Conservation (phyloP, 441 rosid species). For the Populus hybrid region DNA sequence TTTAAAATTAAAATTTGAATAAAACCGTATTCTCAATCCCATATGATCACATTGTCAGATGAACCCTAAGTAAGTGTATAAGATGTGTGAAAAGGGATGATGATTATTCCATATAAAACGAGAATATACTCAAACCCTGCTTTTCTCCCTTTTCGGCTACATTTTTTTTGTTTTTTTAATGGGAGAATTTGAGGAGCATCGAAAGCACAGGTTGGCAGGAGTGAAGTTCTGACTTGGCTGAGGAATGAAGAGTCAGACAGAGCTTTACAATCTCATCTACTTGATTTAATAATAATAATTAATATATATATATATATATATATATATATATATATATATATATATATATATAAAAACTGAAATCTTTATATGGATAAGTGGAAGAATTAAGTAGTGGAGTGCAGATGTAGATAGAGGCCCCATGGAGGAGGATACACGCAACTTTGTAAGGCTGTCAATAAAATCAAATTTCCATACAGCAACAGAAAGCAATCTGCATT, state of each 20-base stretch:
- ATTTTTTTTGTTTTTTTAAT: too few species aligned
- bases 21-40: too few species aligned
- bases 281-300: background rate
- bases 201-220: slow-evolving; percentile 17
- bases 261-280: slow-evolving; percentile 15
- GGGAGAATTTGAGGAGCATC: background rate
- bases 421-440: background rate
- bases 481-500: background rate
- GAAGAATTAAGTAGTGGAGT: slow-evolving; percentile 27
- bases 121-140: too few species aligned
- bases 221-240: slow-evolving; percentile 27
- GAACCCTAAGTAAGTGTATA: too few species aligned
- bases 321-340: too few species aligned
- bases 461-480: slow-evolving; percentile 11
- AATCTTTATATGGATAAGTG: slow-evolving; percentile 21
- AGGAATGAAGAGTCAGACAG: slow-evolving; percentile 10
- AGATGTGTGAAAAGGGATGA: too few species aligned
- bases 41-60: too few species aligned
- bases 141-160: too few species aligned
- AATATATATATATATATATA: too few species aligned
- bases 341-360: too few species aligned
- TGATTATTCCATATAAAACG: too few species aligned
- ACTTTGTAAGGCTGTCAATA: slow-evolving; percentile 12
- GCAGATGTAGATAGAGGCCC: slow-evolving; percentile 12
- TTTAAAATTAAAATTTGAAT: too few species aligned